Percentiles rank a stretch among this genome's conserved stretches.
Evolutionary conservation across 805 yeast species (phyloP).

Genomic region (Candida yuanshanica): DNA sequence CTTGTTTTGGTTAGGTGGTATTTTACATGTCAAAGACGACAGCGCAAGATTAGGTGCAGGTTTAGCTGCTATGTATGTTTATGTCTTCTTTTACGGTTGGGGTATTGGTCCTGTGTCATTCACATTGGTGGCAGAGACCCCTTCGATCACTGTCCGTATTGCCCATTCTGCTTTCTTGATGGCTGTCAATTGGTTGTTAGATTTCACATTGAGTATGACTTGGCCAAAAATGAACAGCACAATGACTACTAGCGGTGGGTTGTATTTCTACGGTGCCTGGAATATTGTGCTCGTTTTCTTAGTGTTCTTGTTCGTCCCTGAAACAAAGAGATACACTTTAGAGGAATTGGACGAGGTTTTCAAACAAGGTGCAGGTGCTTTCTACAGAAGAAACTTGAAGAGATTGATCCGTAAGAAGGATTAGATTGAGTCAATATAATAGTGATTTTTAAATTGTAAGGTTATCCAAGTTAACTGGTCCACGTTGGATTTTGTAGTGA

Average conservation of each 20-base stretch:
- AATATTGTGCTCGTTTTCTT: conserved; percentile 41
- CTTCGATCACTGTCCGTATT: conserved; percentile 46
- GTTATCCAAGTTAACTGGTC: no score
- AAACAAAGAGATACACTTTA: conserved; percentile 64
- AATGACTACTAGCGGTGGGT: conserved; percentile 44
- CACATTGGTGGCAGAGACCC: conserved; percentile 47
- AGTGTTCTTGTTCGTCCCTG: conserved; percentile 45
- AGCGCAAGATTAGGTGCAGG: conserved; percentile 38
- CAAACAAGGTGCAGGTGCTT: conserved; percentile 20
- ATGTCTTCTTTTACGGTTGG: conserved; percentile 39
- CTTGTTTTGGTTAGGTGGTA: conserved; percentile 46
- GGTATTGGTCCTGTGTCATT: conserved; percentile 55
- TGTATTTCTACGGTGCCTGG: conserved; percentile 50
- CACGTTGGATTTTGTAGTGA: no score
- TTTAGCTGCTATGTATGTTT: conserved; percentile 41
- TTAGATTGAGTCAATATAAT: no score
- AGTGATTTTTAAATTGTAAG: no score
- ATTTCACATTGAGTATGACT: conserved; percentile 48
- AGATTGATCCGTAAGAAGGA: no score
- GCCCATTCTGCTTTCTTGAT: conserved; percentile 47
- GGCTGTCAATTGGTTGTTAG: conserved; percentile 36
- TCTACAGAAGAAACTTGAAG: background rate
- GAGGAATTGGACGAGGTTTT: conserved; percentile 77
- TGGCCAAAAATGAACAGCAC: conserved; percentile 44
- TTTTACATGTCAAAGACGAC: conserved; percentile 34